phyloP scores from a whole-genome alignment of 2,329 filamentous ascomycete genomes.

The Arthrobotrys conoides region DNA sequence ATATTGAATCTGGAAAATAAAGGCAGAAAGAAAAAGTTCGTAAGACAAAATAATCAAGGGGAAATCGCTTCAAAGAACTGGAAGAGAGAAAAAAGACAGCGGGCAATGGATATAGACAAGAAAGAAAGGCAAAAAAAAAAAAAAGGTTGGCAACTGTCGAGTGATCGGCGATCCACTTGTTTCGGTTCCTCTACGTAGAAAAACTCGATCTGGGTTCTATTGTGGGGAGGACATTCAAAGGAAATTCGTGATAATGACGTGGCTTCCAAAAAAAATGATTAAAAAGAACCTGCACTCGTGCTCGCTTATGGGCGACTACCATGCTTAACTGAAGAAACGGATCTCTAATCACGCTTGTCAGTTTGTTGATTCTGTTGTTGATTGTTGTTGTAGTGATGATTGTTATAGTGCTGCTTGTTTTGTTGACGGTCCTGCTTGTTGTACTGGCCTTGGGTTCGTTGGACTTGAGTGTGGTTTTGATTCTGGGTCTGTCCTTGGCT shows the following conservation, averaged over 20 bases:
- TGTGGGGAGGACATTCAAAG: slow-evolving; percentile 23
- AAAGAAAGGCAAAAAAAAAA: not conserved
- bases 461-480: slow-evolving; percentile 33
- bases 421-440: slow-evolving; percentile 57
- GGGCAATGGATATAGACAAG: slow-evolving; percentile 54
- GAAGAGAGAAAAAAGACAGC: slow-evolving; percentile 6
- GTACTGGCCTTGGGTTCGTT: slow-evolving; percentile 49
- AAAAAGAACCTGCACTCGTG: slow-evolving; percentile 1
- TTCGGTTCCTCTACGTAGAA: slow-evolving; percentile 18
- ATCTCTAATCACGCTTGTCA: slow-evolving; percentile 56
- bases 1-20: slow-evolving; percentile 31
- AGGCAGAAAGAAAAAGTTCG: slow-evolving; percentile 19
- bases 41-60: slow-evolving; percentile 20
- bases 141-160: slow-evolving; percentile 12
- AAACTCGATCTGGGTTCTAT: slow-evolving; percentile 22
- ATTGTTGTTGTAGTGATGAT: slow-evolving; percentile 39
- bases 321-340: slow-evolving; percentile 22
- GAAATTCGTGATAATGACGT: slow-evolving; percentile 50
- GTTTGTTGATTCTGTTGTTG: slow-evolving; percentile 44
- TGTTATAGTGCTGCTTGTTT: slow-evolving; percentile 57
- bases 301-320: not conserved
- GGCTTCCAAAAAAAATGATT: slow-evolving; percentile 15
- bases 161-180: slow-evolving; percentile 1
- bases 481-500: slow-evolving; percentile 43
- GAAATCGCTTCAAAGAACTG: slow-evolving; percentile 60